Base-by-base conservation (phyloP, 2,329 filamentous ascomycete species). In the Neophaeococcomyces mojaviensis region DNA sequence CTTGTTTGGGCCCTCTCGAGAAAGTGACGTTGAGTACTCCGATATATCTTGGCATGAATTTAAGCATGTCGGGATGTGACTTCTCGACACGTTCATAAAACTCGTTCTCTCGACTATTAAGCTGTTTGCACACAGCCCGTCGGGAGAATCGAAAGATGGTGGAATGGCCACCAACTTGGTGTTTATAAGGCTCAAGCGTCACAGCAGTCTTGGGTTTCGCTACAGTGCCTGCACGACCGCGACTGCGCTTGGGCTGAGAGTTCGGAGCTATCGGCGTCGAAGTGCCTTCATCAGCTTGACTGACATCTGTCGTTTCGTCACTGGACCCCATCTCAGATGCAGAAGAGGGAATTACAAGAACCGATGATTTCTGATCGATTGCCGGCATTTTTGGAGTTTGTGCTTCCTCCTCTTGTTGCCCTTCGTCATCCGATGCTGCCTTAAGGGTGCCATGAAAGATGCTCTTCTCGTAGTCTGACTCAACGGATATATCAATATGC, bases 91-190 rank as follows among this genome's bases (percentile, higher is more conserved):
- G 92, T 67, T 98, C 92, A 65, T 98, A 98, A 63, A 98, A 98
- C 67, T 95, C 88, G 66, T 98, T 98, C 63, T 98, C 92, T 59
- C 90, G 79, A 64, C 95, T 98, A 65, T 95, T 98, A 60, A 98
- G 77, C 68, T 96, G 88, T 68, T 98, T 98, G 74, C 92, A 98
- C 9, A 98, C 89, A 46, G 92, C 92, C 58, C 89, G 80, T 55
- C 88, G 82, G 15, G 92, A 97, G 62, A 98, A 97, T 34, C 90
- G 84, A 77, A 94, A 98, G 30, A 98, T 78, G 0, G 90, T 96
- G 5, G 88, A 96, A 64, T 98, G 92, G 1, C 92, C 92, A 48
- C 92, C 92, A 46, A 98, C 92, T 67, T 98, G 92, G 67, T 98
- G 92, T 55, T 88, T 87, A 67, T 96, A 98, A 1, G 92, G 92